A percentile compares a stretch with the other conserved stretches of the same genome.
Evolutionary conservation across 805 yeast genomes (phyloP).

Genomic region (Nakazawaea ernobii): DNA sequence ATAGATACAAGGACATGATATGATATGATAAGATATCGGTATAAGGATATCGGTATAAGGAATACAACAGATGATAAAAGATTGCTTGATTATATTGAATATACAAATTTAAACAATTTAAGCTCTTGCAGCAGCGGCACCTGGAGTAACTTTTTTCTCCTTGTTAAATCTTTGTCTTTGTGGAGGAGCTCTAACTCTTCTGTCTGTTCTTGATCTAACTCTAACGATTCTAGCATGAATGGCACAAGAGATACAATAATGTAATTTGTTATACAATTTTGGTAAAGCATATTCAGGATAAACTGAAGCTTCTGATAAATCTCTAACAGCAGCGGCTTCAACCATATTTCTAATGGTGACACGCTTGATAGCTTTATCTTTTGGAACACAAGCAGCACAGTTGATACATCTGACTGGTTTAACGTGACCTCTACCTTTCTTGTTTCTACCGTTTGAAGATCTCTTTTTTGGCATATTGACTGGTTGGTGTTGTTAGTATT

Average conservation of each 20-base stretch:
- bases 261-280: constrained; percentile 98
- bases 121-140: constrained; percentile 96
- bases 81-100: too few species aligned
- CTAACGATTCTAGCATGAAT: constrained; percentile 99
- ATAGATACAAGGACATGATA: too few species aligned
- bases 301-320: constrained; percentile 98
- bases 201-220: constrained; percentile 98
- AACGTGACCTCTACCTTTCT: constrained; percentile 99
- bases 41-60: too few species aligned
- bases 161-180: constrained; percentile 97
- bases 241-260: constrained; percentile 99
- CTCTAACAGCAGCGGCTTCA: constrained; percentile 99
- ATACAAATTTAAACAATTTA: constrained; percentile 16
- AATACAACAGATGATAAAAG: too few species aligned
- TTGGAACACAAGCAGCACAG: constrained; percentile 99
- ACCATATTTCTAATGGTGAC: constrained; percentile 99
- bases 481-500: background rate
- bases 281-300: constrained; percentile 99
- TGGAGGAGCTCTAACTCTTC: constrained; percentile 99
- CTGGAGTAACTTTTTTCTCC: constrained; percentile 94
- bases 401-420: constrained; percentile 99
- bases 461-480: constrained; percentile 96
- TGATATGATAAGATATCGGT: too few species aligned
- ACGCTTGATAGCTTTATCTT: constrained; percentile 99
- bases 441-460: constrained; percentile 99